A percentile compares a stretch with the other conserved stretches of the same genome.
These are phyloP conservation scores for Gentiana dahurica DNA, from an alignment of 257 asterid genomes.

Conservation along the genomic window DNA sequence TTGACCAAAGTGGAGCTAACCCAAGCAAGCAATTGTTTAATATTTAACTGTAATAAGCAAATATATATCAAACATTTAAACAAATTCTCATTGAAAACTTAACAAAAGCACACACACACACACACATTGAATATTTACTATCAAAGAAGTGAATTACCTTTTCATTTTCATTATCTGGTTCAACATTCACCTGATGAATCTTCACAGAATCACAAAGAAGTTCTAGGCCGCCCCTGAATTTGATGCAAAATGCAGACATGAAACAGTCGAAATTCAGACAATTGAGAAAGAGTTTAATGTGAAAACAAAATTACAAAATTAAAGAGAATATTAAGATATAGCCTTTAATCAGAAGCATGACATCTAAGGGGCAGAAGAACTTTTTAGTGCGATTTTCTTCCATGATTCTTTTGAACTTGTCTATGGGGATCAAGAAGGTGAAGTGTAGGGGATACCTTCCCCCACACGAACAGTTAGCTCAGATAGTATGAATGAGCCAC, in stretches of 20 bases:
- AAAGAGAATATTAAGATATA: too few relatives aligned
- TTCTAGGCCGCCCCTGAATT: conserved; percentile 81
- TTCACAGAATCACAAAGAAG: conserved; percentile 84
- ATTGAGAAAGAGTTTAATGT: not conserved
- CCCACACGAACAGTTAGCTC: too few relatives aligned
- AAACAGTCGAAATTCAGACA: conserved; percentile 1
- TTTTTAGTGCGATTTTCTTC: not conserved
- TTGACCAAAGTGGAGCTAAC: conserved; percentile 77
- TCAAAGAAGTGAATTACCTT: conserved; percentile 29
- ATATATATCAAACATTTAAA: not conserved
- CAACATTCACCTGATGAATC: conserved; percentile 65
- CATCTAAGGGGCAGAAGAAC: not conserved
- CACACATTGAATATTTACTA: not conserved
- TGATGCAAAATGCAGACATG: conserved; percentile 2
- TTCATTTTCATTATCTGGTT: conserved; percentile 40
- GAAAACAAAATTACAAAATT: too few relatives aligned
- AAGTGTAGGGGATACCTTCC: too few relatives aligned
- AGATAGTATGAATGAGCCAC: too few relatives aligned
- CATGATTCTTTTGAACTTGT: too few relatives aligned
- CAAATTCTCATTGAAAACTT: not conserved
- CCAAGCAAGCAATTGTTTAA: conserved; percentile 85
- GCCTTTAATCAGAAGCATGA: not conserved
- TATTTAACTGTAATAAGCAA: conserved; percentile 41
- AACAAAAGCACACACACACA: too few relatives aligned
- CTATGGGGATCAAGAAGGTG: not conserved